Conservation (phyloP, 2,329 filamentous ascomycete species). For the Claviceps cyperi region DNA sequence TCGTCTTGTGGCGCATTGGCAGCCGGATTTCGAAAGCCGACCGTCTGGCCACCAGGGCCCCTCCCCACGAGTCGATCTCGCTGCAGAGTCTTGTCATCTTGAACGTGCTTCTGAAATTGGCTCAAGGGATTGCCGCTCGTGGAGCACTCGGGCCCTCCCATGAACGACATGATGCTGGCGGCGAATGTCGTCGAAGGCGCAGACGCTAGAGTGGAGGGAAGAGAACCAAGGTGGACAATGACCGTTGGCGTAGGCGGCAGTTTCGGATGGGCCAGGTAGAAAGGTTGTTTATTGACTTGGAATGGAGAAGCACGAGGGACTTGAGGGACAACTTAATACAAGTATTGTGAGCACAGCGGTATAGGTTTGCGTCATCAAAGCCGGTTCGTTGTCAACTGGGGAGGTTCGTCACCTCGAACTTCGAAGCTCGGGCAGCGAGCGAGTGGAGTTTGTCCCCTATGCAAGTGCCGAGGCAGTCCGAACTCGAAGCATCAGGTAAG, state of each 20-base stretch:
- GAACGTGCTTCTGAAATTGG: slow-evolving; percentile 94
- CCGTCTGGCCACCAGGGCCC: slow-evolving; percentile 54
- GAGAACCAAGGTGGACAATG: slow-evolving; percentile 6
- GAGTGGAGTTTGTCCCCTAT: too few relatives aligned
- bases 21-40: slow-evolving; percentile 61
- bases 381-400: neutral
- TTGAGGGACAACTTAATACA: neutral
- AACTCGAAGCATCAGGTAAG: too few relatives aligned
- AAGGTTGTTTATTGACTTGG: slow-evolving; percentile 1
- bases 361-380: neutral
- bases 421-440: too few relatives aligned
- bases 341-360: neutral
- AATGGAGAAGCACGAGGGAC: neutral
- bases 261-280: too few relatives aligned
- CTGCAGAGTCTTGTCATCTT: slow-evolving; percentile 91
- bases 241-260: too few relatives aligned
- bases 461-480: too few relatives aligned
- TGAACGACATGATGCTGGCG: slow-evolving; percentile 63
- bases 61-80: slow-evolving; percentile 73
- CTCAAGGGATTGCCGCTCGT: slow-evolving; percentile 90
- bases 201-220: neutral
- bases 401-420: neutral
- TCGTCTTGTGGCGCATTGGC: slow-evolving; percentile 61
- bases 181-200: neutral
- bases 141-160: slow-evolving; percentile 91